Evolutionary conservation across 352 stramenopile species (phyloP).

Genomic region (Pythium monospermum): DNA sequence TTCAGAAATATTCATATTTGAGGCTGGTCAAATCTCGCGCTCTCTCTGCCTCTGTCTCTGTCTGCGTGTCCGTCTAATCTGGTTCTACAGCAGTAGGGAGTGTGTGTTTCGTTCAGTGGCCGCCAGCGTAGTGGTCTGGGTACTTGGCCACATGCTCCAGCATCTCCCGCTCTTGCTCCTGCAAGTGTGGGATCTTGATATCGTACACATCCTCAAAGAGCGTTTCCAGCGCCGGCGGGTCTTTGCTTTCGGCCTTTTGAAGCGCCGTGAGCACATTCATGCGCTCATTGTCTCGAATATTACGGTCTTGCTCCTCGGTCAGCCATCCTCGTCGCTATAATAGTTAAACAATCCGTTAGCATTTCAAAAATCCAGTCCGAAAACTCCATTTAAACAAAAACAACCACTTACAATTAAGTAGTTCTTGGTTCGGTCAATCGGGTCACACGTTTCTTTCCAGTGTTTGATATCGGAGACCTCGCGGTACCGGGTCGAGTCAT

Average conservation of each 20-base stretch:
- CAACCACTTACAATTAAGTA: conserved; percentile 79
- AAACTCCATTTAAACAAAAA: background rate
- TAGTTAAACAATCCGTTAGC: background rate
- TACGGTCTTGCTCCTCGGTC: conserved; percentile 78
- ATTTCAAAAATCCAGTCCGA: background rate
- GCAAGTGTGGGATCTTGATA: conserved; percentile 90
- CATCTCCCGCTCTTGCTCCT: conserved; percentile 93
- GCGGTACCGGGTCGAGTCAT: conserved; percentile 97
- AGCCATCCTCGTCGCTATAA: conserved; percentile 83
- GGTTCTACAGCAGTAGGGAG: no score
- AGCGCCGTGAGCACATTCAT: conserved; percentile 83
- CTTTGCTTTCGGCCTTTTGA: conserved; percentile 88
- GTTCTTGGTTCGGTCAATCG: conserved; percentile 86
- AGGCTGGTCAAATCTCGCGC: no score
- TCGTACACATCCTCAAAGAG: conserved; percentile 98
- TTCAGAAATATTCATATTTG: no score
- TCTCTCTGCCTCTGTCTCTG: no score
- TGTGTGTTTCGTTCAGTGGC: conserved; percentile 34
- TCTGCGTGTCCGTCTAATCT: no score
- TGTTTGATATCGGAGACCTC: conserved; percentile 90
- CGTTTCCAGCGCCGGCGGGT: conserved; percentile 80
- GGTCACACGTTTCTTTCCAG: conserved; percentile 87
- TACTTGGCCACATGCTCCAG: conserved; percentile 91
- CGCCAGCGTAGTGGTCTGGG: conserved; percentile 82
- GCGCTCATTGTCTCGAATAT: conserved; percentile 89